A percentile compares a stretch with the other conserved stretches of the same genome.
Conservation (phyloP, 768 basidiomycete species). For the Boletales sp. region DNA sequence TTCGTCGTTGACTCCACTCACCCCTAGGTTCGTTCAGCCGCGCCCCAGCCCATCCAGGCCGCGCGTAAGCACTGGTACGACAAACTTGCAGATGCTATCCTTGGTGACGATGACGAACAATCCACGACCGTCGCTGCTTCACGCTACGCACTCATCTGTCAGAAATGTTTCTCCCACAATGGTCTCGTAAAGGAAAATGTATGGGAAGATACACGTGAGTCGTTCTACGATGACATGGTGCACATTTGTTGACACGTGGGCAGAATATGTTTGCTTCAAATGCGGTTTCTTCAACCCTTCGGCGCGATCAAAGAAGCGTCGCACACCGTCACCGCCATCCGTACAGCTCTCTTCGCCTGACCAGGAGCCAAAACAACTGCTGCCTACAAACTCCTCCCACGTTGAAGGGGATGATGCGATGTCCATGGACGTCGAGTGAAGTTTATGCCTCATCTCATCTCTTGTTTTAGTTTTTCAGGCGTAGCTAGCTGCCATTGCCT, state of each 20-base stretch:
- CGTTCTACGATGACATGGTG: background rate
- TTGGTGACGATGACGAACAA: conserved; percentile 68
- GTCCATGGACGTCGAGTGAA: conserved; percentile 14
- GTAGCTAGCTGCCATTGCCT: background rate
- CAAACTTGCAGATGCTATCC: conserved; percentile 79
- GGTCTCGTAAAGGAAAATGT: conserved; percentile 80
- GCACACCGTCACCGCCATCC: conserved; percentile 27
- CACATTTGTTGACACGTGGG: conserved; percentile 1
- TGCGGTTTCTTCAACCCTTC: conserved; percentile 80
- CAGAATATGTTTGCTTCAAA: conserved; percentile 85
- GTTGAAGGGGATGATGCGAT: conserved; percentile 8
- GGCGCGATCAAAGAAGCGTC: conserved; percentile 31
- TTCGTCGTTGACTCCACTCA: conserved; percentile 8
- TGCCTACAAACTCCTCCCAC: background rate
- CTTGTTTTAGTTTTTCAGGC: background rate
- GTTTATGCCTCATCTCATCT: background rate
- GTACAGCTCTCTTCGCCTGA: conserved; percentile 6
- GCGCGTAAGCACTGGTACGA: conserved; percentile 82
- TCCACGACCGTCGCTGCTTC: conserved; percentile 38
- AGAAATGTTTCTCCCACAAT: conserved; percentile 84
- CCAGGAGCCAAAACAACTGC: conserved; percentile 4
- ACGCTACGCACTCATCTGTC: conserved; percentile 84
- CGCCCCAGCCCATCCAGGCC: conserved; percentile 39
- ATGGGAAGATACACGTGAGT: conserved; percentile 74
- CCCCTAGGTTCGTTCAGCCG: conserved; percentile 23